Evolutionary conservation across 139 green algal species (phyloP), one percentile per base, ranked within the genome.

Genomic region (Astrephomene gubernaculifera): DNA sequence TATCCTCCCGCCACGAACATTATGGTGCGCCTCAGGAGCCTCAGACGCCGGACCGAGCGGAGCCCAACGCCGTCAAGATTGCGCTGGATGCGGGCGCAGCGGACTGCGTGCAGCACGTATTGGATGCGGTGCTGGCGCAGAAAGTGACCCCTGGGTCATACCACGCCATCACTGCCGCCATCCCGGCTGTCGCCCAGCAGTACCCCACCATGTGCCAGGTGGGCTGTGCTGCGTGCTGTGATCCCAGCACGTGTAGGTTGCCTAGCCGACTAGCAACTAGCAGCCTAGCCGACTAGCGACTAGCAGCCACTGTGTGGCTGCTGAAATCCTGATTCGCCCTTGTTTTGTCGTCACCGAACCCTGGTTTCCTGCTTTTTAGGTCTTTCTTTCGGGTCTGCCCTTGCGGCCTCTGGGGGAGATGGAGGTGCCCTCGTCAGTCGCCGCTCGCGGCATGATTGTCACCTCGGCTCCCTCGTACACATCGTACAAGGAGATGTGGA

Each of bases 141-240:
- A 91, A 91, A 79, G 88, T 91, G 79, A 89, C 83, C 6, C 71
- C 71, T 41, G 87, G 87, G 12, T 91, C 88, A 7, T 91, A 88
- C 72, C 71, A 83, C 64, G 79, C 83, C 72, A 87, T 91, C 68
- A 91, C 79, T 0, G 22, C 33, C 19, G 88, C 83, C 45, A 67
- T 91, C 31, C 79, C 83, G 22, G 79, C 82, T 0, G 83, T 91
- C 39, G 80, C 79, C 4, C 35, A 89, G 72, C 65, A 84, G 43
- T 91, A 91, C 54, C 88, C 88, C 27, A 79, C 52, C 33, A 91
- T 91, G 88, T 87, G 79, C 57, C 61, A 89, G 76, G 76, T 83
- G 54, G 14, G 74, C n/a, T 43, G 41, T 71, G 29, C 63, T 71
- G 63, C 63, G 7, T 43, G n/a, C 31, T 71, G 29, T 29, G 17